Evolutionary conservation across 306 rosid species (phyloP).

Genomic region (Prunus armeniaca): DNA sequence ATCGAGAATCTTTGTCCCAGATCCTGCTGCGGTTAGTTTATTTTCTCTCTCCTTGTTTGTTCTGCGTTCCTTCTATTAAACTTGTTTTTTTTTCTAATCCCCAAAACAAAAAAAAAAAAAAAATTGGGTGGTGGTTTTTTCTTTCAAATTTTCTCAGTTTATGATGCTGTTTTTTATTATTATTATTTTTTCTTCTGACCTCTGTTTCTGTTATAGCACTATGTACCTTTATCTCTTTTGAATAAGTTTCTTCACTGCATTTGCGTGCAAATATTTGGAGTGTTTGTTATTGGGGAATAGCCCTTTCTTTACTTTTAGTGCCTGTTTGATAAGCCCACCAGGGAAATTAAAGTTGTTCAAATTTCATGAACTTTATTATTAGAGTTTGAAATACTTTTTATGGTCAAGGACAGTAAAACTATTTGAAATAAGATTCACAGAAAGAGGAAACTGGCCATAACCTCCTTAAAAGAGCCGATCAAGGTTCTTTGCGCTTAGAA

Average conservation of each 20-base stretch:
- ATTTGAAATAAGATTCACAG: neutral
- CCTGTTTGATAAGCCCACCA: neutral
- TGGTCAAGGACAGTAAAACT: neutral
- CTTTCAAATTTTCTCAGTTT: too few species aligned
- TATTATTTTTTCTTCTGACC: neutral
- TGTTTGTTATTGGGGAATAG: neutral
- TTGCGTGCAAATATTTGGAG: neutral
- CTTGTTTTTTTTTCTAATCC: too few species aligned
- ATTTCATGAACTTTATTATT: neutral
- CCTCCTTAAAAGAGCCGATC: neutral
- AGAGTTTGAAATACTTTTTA: neutral
- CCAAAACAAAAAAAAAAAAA: too few species aligned
- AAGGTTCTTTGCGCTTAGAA: neutral
- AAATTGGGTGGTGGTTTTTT: too few species aligned
- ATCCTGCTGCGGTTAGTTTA: constrained; percentile 65
- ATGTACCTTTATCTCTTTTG: neutral
- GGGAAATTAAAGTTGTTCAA: neutral
- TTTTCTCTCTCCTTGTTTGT: neutral
- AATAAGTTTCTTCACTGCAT: neutral
- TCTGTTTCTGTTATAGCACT: neutral
- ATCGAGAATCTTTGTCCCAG: constrained; percentile 76
- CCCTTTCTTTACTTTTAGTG: neutral
- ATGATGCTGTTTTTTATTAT: too few species aligned
- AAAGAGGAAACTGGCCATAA: neutral
- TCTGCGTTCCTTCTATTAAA: neutral